phyloP scores from a whole-genome alignment of 257 asterid genomes.

The Ocimum tenuiflorum region DNA sequence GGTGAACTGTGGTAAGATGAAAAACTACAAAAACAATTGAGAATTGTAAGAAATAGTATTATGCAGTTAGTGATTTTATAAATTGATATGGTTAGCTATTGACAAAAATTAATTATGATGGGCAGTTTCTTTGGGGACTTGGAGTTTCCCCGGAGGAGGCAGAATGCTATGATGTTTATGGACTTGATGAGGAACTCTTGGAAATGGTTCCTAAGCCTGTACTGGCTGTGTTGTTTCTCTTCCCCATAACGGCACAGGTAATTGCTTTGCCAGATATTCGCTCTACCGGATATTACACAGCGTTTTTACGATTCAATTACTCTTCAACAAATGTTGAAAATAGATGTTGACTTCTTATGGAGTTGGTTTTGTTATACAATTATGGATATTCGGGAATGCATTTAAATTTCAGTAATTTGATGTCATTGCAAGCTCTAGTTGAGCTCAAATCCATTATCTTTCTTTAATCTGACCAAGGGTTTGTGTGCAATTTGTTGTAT shows the following conservation, averaged over 20 bases:
- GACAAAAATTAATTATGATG: conserved; percentile 10
- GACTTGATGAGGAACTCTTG: conserved; percentile 84
- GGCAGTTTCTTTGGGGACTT: conserved; percentile 88
- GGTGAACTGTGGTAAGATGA: no score
- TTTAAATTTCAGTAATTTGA: neutral
- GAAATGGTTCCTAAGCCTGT: conserved; percentile 97
- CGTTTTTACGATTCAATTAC: no score
- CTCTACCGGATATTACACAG: no score
- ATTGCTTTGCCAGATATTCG: neutral
- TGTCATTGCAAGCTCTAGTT: neutral
- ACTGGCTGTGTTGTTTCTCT: conserved; percentile 78
- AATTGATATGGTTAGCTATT: neutral
- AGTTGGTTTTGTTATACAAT: neutral
- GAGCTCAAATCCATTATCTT: neutral
- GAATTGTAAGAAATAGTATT: neutral
- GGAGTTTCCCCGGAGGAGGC: conserved; percentile 69
- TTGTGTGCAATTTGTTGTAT: neutral
- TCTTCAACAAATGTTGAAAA: neutral
- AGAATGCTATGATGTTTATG: conserved; percentile 90
- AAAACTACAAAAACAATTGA: no score
- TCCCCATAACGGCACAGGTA: conserved; percentile 75
- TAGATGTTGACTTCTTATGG: neutral
- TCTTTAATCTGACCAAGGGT: neutral
- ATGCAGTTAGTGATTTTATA: neutral
- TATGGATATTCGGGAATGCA: neutral